Evolutionary conservation across 2,329 filamentous ascomycete genomes (phyloP), one percentile per base, ranked within the genome.

Genomic region (Alternaria atra): DNA sequence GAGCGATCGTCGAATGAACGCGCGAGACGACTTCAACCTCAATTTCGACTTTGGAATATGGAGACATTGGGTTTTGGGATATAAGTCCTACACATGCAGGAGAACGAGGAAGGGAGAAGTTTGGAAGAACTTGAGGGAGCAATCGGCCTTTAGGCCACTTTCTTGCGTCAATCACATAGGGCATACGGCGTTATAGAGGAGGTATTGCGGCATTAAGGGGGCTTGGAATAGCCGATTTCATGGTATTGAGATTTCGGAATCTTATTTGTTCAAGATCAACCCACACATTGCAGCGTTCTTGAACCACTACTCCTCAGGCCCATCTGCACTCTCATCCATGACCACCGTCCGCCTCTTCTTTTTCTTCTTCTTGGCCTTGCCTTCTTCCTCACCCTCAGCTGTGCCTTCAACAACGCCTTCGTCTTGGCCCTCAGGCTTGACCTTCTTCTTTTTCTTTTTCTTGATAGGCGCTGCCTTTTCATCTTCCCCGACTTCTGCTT

Each of bases 401-500:
- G 25, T 63, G 12, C 57, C 67, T 12, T 58, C 70, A 5, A 50
- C 66, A 12, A 35, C 63, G 12, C 42, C 64, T 8, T 46, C 63
- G 37, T n/a, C 64, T 13, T 66, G 72, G 23, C 52, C 68, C 42
- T 59, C 71, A 32, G 59, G 48, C 53, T 75, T 80, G 51, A 70
- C 75, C 69, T 80, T 80, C 68, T 80, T 81, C 72, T 80, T 82
- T 68, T 80, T 82, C 73, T 79, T 80, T 68, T 79, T 81, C 58
- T 68, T 73, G 48, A 59, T 54, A 12, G 60, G 50, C 20, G 57
- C 51, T 43, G 64, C 60, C 39, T 62, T 60, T 51, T 71, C 44
- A 29, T 68, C 52, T 2, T 37, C 62, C 13, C 29, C 58, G 25
- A 25, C 65, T 42, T 61, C 71, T 27, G 39, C 68, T 12, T 56